Conservation (phyloP, 176 grass and related monocot genomes). For the Oryza glaberrima region DNA sequence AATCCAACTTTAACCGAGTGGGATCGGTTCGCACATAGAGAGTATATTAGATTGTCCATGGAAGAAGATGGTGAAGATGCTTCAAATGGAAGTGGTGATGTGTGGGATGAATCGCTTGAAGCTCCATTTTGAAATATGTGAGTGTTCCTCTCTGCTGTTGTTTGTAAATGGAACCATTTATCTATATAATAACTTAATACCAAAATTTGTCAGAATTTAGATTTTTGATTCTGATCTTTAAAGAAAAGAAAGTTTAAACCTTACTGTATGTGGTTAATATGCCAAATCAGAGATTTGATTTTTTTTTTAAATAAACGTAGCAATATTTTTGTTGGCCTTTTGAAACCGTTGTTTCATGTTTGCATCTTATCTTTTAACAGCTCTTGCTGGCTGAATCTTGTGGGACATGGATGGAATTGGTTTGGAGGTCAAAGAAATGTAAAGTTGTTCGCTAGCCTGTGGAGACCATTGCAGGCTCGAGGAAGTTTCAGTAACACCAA, state of each 20-base stretch:
- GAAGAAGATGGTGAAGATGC: slow-evolving; percentile 99
- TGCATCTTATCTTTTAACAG: slow-evolving; percentile 37
- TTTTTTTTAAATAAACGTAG: background rate
- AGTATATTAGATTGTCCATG: slow-evolving; percentile 99
- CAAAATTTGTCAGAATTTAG: background rate
- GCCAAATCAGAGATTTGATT: background rate
- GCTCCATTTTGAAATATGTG: slow-evolving; percentile 89
- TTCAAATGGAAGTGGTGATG: slow-evolving; percentile 99
- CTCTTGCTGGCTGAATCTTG: slow-evolving; percentile 44
- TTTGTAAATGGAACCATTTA: background rate
- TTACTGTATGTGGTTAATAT: background rate
- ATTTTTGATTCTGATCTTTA: background rate
- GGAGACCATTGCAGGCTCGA: slow-evolving; percentile 46
- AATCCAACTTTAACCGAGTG: slow-evolving; percentile 97
- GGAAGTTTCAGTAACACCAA: slow-evolving; percentile 64
- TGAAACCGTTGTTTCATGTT: slow-evolving; percentile 23
- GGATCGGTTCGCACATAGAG: slow-evolving; percentile 97
- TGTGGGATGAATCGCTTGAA: slow-evolving; percentile 98
- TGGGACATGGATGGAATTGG: slow-evolving; percentile 56
- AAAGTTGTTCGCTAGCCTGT: slow-evolving; percentile 56
- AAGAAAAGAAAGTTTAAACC: background rate
- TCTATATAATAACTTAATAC: background rate
- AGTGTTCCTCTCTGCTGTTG: slow-evolving; percentile 39
- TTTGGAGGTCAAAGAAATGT: slow-evolving; percentile 50
- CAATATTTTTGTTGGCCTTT: background rate